Percentiles rank a stretch among this genome's conserved stretches.
Evolutionary conservation across 2,329 filamentous ascomycete species (phyloP).

Genomic region (Sphaerostilbella broomeana): DNA sequence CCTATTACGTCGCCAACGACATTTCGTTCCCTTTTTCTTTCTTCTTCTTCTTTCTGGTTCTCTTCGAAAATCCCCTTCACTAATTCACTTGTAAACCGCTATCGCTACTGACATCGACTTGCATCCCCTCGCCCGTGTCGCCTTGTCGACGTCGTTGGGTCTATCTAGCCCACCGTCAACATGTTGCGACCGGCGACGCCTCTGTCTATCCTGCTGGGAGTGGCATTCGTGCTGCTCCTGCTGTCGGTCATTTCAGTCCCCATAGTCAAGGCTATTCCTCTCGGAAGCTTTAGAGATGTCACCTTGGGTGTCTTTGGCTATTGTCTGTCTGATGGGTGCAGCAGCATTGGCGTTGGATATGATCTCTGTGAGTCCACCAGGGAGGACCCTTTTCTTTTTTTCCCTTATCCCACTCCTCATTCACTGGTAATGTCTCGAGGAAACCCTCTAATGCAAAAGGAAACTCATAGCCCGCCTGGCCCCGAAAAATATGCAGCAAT

Average conservation of each 20-base stretch:
- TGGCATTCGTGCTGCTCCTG: slow-evolving; percentile 77
- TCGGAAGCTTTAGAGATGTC: slow-evolving; percentile 69
- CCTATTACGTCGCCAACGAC: no score
- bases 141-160: slow-evolving; percentile 13
- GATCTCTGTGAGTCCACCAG: slow-evolving; percentile 60
- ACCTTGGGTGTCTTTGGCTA: slow-evolving; percentile 92
- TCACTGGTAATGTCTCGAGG: no score
- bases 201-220: slow-evolving; percentile 75
- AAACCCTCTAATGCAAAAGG: no score
- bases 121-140: slow-evolving; percentile 10
- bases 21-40: not conserved
- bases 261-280: slow-evolving; percentile 75
- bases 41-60: not conserved
- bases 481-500: slow-evolving; percentile 33
- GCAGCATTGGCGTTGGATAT: slow-evolving; percentile 74
- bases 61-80: not conserved
- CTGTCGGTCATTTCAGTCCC: slow-evolving; percentile 88
- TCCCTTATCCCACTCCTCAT: no score
- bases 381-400: no score
- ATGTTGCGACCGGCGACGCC: slow-evolving; percentile 92
- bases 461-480: slow-evolving; percentile 21
- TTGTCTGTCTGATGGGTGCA: slow-evolving; percentile 63
- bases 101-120: not conserved
- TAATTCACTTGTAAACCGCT: not conserved
- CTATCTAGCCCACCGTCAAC: slow-evolving; percentile 34